phyloP scores from a whole-genome alignment of 306 rosid species.

The Gastrolobium bilobum region DNA sequence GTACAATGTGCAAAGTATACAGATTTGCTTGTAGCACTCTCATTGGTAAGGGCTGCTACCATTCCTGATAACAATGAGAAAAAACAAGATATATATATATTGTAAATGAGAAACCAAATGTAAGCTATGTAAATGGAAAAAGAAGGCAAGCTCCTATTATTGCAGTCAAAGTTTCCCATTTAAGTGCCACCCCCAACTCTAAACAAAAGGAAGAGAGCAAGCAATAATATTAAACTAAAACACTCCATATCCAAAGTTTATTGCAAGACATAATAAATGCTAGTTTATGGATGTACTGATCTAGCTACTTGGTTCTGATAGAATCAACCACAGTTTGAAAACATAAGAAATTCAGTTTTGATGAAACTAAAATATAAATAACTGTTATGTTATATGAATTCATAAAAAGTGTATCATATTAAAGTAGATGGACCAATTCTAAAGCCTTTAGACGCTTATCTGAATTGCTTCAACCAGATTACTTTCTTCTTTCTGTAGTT shows the following conservation, averaged over 20 bases:
- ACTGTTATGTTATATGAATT: neutral
- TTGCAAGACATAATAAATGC: constrained; percentile 17
- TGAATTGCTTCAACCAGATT: neutral
- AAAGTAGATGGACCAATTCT: neutral
- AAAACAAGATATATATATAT: neutral
- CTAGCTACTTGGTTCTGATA: neutral
- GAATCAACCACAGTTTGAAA: neutral
- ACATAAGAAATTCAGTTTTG: neutral
- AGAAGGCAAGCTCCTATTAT: neutral
- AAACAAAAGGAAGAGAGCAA: neutral
- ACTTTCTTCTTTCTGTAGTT: neutral
- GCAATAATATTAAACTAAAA: constrained; percentile 6
- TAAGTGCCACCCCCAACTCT: neutral
- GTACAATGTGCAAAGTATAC: constrained; percentile 95
- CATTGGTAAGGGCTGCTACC: constrained; percentile 96
- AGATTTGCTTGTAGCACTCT: constrained; percentile 96
- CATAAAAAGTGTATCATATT: neutral
- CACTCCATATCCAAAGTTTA: neutral
- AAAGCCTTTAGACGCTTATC: neutral
- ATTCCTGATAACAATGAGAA: constrained; percentile 65
- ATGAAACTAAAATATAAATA: neutral
- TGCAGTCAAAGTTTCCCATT: neutral
- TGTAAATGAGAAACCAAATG: neutral
- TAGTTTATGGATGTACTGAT: neutral
- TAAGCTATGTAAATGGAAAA: neutral